Percentiles rank a stretch among this genome's conserved stretches.
Evolutionary conservation across 1,139 yeast species (phyloP).

Genomic region (Pichia sp.): DNA sequence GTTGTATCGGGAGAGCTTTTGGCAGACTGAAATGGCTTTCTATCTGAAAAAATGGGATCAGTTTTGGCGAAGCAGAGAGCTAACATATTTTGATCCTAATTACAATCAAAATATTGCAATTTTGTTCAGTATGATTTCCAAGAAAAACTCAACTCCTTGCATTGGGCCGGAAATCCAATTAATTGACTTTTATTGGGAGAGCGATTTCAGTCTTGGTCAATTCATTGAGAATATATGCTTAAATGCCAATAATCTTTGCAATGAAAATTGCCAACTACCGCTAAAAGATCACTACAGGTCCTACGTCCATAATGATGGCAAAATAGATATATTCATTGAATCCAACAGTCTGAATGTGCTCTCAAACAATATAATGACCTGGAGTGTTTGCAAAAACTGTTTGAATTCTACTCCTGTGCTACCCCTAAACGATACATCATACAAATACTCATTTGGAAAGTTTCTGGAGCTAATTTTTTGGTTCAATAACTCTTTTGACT

Average conservation of each 20-base stretch:
- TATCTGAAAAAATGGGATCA: constrained; percentile 59
- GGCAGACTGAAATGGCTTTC: constrained; percentile 28
- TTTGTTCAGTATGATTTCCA: constrained; percentile 76
- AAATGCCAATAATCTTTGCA: constrained; percentile 64
- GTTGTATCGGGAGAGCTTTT: constrained; percentile 33
- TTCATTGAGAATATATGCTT: constrained; percentile 76
- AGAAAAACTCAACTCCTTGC: constrained; percentile 86
- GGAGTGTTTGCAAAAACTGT: constrained; percentile 90
- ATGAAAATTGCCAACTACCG: constrained; percentile 75
- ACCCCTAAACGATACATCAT: constrained; percentile 84
- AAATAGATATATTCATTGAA: constrained; percentile 74
- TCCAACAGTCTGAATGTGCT: constrained; percentile 51
- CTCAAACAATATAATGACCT: constrained; percentile 71
- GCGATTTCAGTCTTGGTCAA: constrained; percentile 85
- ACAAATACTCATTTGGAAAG: constrained; percentile 90
- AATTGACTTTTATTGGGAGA: constrained; percentile 86
- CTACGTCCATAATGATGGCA: constrained; percentile 86
- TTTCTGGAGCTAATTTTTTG: constrained; percentile 83
- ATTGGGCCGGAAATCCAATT: constrained; percentile 80
- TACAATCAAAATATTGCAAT: constrained; percentile 75
- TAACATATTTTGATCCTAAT: constrained; percentile 56
- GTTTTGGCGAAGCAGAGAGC: constrained; percentile 40
- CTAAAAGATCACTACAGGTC: constrained; percentile 75
- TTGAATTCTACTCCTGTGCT: constrained; percentile 69
- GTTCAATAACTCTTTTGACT: constrained; percentile 27